These are phyloP conservation scores for Neurospora sp. DNA, from an alignment of 495 filamentous ascomycete species.

Conservation along the genomic window DNA sequence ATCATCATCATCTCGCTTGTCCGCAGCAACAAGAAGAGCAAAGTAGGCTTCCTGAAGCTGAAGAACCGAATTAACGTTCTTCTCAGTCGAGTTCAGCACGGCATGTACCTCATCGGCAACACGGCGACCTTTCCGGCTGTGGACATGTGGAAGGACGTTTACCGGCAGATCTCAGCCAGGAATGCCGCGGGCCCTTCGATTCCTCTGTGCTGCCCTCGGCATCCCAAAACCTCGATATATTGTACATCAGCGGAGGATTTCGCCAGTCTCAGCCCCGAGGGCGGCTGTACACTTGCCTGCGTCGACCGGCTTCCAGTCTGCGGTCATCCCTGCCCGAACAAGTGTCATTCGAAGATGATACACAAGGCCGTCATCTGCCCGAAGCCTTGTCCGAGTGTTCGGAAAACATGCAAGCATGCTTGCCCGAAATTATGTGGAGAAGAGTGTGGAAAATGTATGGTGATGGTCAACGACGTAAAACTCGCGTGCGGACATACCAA, in stretches of 20 bases:
- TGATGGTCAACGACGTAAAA: slow-evolving; percentile 9
- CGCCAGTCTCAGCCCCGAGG: slow-evolving; percentile 50
- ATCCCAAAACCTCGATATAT: slow-evolving; percentile 47
- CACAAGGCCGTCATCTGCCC: slow-evolving; percentile 55
- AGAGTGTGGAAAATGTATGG: slow-evolving; percentile 12
- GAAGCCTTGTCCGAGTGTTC: slow-evolving; percentile 47
- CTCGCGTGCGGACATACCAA: slow-evolving; percentile 53
- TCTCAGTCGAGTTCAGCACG: slow-evolving; percentile 61
- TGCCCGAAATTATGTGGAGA: slow-evolving; percentile 56
- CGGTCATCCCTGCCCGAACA: slow-evolving; percentile 58
- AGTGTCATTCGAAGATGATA: slow-evolving; percentile 58
- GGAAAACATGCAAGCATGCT: slow-evolving; percentile 47
- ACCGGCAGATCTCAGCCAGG: slow-evolving; percentile 39
- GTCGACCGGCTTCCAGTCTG: slow-evolving; percentile 47
- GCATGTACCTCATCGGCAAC: slow-evolving; percentile 82
- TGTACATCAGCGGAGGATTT: slow-evolving; percentile 57
- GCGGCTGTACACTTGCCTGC: slow-evolving; percentile 56
- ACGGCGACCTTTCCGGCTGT: slow-evolving; percentile 44
- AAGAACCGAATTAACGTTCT: slow-evolving; percentile 76
- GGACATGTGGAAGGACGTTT: slow-evolving; percentile 60
- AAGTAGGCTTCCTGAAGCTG: slow-evolving; percentile 65
- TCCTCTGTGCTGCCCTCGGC: slow-evolving; percentile 56
- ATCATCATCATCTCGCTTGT: slow-evolving; percentile 77
- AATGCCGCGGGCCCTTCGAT: slow-evolving; percentile 46
- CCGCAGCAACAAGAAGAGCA: slow-evolving; percentile 52